These are phyloP conservation scores for Anthostomella pinea DNA, from an alignment of 2,329 filamentous ascomycete species.

Conservation along the genomic window DNA sequence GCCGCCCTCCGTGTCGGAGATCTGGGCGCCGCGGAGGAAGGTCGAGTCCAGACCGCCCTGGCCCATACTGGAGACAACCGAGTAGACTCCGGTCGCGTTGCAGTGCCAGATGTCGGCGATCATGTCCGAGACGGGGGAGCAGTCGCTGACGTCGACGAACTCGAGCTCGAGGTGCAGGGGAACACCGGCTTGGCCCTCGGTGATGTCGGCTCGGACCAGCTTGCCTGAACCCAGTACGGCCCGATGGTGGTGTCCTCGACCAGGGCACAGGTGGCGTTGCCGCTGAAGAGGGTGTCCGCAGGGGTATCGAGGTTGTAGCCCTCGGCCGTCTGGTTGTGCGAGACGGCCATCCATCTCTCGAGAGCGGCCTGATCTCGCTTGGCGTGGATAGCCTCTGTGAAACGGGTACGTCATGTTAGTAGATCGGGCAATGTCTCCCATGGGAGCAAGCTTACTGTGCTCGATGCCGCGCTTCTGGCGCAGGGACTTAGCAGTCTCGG, in stretches of 20 bases:
- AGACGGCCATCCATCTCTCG: slow-evolving; percentile 12
- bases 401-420: background rate
- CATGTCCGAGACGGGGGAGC: slow-evolving; percentile 4
- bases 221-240: slow-evolving; percentile 8
- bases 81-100: slow-evolving; percentile 12
- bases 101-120: slow-evolving; percentile 9
- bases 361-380: slow-evolving; percentile 13
- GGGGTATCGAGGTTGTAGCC: slow-evolving; percentile 32
- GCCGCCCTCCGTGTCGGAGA: slow-evolving; percentile 8
- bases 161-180: slow-evolving; percentile 8
- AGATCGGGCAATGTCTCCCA: background rate
- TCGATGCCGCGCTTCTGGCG: slow-evolving; percentile 27
- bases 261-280: slow-evolving; percentile 15
- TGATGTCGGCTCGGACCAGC: slow-evolving; percentile 8
- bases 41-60: slow-evolving; percentile 8
- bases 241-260: slow-evolving; percentile 14
- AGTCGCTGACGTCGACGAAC: slow-evolving; percentile 10
- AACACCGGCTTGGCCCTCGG: slow-evolving; percentile 5
- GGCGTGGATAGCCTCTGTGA: slow-evolving; percentile 8
- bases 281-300: slow-evolving; percentile 23
- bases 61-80: slow-evolving; percentile 5
- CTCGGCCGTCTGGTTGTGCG: slow-evolving; percentile 16
- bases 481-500: slow-evolving; percentile 29
- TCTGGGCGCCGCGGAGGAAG: slow-evolving; percentile 6
- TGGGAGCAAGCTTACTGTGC: slow-evolving; percentile 7